Evolutionary conservation across 257 asterid genomes (phyloP), one percentile per base, ranked within the genome.

Genomic region (Avicennia marina): DNA sequence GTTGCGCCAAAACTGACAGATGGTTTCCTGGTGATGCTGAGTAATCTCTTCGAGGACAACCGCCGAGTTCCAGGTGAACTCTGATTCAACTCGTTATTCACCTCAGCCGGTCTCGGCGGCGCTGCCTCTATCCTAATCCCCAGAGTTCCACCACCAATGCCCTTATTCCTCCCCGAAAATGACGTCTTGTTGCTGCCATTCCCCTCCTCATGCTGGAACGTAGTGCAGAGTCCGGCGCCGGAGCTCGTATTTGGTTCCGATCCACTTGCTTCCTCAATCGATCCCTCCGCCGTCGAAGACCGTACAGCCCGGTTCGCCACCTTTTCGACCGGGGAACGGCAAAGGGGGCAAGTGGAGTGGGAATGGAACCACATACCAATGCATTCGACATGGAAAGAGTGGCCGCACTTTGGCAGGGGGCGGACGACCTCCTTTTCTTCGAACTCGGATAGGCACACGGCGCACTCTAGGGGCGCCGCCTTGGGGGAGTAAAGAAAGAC

Each of bases 341-440:
- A 79, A 4, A 79, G 71, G n/a, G 86, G 86, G 64, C 86, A 79
- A 15, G 66, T 79, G 45, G 76, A 60, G 53, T 75, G 80, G 10
- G 65, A 66, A 31, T 38, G 58, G 57, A 79, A 70, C 86, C 86
- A 79, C 75, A 63, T 67, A 22, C 76, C 78, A 25, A 79, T 76
- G 50, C 86, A 79, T 0, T 67, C 68, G 4, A 63, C 33, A 17
- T 79, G 86, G 48, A 79, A 75, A 31, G 67, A 45, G 41, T 79
- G 86, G 36, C 32, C 44, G 32, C 86, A 79, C 15, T 64, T 63
- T 16, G 83, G 86, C 51, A 79, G 49, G 60, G 71, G 61, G 42
- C 80, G 78, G 1, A 69, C 67, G 16, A 29, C 20, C n/a, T 76
- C 82, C 8, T 42, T 58, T 7, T 70, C 69, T 50, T 64, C 70